These are phyloP conservation scores for Phylloporus scabripes DNA, from an alignment of 768 basidiomycete genomes.

Conservation along the genomic window DNA sequence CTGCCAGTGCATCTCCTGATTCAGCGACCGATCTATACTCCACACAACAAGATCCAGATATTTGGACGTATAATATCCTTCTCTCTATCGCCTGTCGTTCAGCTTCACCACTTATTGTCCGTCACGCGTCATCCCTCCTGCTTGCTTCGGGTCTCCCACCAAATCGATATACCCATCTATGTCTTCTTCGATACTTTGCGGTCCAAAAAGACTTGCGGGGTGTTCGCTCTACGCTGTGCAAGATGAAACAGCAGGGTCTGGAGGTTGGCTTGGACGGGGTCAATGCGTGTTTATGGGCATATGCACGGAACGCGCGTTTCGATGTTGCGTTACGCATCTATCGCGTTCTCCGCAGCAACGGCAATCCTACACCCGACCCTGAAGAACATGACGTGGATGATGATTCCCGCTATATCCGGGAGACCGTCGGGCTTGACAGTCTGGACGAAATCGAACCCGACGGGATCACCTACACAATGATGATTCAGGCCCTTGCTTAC, in stretches of 20 bases:
- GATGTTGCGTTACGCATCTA: constrained; percentile 62
- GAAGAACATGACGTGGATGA: constrained; percentile 34
- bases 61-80: constrained; percentile 65
- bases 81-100: constrained; percentile 59
- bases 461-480: constrained; percentile 56
- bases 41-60: constrained; percentile 44
- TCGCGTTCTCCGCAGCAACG: constrained; percentile 53
- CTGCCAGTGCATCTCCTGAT: constrained; percentile 11
- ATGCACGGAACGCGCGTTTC: constrained; percentile 44
- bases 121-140: constrained; percentile 51
- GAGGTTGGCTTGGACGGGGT: constrained; percentile 59
- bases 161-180: constrained; percentile 57
- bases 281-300: constrained; percentile 71
- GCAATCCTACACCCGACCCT: constrained; percentile 32
- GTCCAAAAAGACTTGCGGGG: constrained; percentile 42
- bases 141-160: constrained; percentile 49
- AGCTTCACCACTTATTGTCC: constrained; percentile 36
- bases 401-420: constrained; percentile 35
- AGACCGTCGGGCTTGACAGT: constrained; percentile 43
- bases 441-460: constrained; percentile 47
- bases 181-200: constrained; percentile 53
- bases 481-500: constrained; percentile 69
- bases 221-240: constrained; percentile 50
- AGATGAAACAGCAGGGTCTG: constrained; percentile 46
- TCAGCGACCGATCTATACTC: background rate